phyloP scores from a whole-genome alignment of 2,329 filamentous ascomycete species.

The Paraconiothyrium sp. region DNA sequence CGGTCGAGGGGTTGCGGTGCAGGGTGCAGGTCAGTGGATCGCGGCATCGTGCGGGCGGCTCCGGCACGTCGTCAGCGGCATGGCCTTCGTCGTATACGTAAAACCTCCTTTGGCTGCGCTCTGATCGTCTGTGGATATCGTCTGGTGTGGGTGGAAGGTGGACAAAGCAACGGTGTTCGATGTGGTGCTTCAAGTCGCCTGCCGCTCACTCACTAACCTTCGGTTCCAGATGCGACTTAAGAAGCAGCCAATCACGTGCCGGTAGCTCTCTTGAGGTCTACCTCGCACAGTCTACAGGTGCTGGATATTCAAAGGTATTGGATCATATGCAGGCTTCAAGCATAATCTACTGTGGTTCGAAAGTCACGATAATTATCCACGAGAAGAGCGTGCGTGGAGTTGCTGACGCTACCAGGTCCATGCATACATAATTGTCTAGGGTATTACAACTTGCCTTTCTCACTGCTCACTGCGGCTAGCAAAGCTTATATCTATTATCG shows the following conservation, averaged over 20 bases:
- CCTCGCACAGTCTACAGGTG: too few species aligned
- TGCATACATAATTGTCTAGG: neutral
- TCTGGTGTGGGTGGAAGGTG: neutral
- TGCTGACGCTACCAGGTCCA: neutral
- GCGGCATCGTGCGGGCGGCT: neutral
- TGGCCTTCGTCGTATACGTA: neutral
- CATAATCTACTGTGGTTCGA: neutral
- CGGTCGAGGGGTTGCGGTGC: slow-evolving; percentile 11
- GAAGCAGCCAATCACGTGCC: slow-evolving; percentile 9
- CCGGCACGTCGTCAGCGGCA: neutral
- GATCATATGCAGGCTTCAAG: neutral
- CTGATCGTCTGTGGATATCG: neutral
- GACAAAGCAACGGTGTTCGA: slow-evolving; percentile 2
- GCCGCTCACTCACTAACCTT: slow-evolving; percentile 1
- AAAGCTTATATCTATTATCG: neutral
- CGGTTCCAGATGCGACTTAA: too few species aligned
- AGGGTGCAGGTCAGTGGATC: slow-evolving; percentile 6
- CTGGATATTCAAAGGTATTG: neutral
- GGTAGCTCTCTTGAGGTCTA: too few species aligned
- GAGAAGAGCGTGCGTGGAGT: neutral
- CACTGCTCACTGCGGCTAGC: neutral
- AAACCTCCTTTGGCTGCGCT: neutral
- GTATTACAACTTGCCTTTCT: neutral
- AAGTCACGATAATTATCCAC: neutral
- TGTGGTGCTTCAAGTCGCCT: neutral